Percentiles rank a stretch among this genome's conserved stretches.
Evolutionary conservation across 2,329 filamentous ascomycete species (phyloP).

Genomic region (Colletotrichum chrysophilum): DNA sequence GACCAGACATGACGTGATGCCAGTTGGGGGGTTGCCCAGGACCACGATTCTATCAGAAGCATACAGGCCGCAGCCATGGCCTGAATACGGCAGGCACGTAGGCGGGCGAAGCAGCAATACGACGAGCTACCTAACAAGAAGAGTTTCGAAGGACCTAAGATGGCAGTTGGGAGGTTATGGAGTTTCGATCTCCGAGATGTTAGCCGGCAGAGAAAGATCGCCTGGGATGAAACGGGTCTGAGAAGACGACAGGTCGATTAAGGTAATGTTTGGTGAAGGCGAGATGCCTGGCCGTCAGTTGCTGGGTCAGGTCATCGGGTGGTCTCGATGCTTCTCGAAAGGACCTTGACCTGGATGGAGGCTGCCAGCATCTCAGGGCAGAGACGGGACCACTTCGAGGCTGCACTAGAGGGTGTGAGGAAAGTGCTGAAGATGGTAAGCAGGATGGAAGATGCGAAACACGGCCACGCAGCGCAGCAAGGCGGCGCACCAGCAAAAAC

Average conservation of each 20-base stretch:
- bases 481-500: not conserved
- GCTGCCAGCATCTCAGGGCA: not conserved
- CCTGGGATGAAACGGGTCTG: constrained; percentile 14
- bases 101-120: not conserved
- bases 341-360: not conserved
- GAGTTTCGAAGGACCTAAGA: constrained; percentile 2
- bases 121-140: not conserved
- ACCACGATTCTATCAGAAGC: not conserved
- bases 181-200: not conserved
- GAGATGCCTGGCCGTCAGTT: not conserved
- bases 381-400: not conserved
- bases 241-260: not conserved
- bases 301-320: not conserved
- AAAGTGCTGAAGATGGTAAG: constrained; percentile 7
- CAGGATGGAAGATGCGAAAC: constrained; percentile 12
- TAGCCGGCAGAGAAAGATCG: not conserved
- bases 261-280: not conserved
- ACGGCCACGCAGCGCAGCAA: constrained; percentile 9
- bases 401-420: not conserved
- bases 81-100: not conserved
- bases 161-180: not conserved
- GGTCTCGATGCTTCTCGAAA: not conserved
- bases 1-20: not conserved
- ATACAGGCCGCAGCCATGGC: not conserved
- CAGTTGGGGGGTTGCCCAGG: not conserved